Base-by-base conservation (phyloP, 1,139 yeast genomes). In the Debaryomycetaceae sp. region DNA sequence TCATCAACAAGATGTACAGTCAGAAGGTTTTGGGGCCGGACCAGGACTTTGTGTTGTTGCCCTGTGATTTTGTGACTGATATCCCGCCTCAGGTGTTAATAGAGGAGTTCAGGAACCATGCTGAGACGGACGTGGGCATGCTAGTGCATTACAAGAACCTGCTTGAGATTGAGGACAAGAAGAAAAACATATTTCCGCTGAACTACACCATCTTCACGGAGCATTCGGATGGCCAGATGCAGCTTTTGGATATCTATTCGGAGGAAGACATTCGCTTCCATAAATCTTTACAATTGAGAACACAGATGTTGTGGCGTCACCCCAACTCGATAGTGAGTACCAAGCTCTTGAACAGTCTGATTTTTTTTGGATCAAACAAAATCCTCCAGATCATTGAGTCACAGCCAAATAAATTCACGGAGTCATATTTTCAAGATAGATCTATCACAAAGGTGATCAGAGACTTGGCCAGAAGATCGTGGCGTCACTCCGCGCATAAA, bases 21-120 rank as follows among this genome's bases (percentile, higher is more conserved):
- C 63, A 41, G 54, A 63, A 42, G 58, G 68, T 41, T 51, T 63
- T 43, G 58, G 70, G 37, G 79, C 45, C 54, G n/a, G 50, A 46
- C 34, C 46, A 55, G 39, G 52, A 87, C 56, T 83, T 88, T 55
- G 87, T 89, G 16, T 62, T 92, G 32, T 65, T 94, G 45, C 97
- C 98, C 4, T 91, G 98, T 66, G 98, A 94, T 61, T 86, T 92
- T 54, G 72, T 92, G 37, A 88, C 98, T 5, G 91, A 91, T 59
- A 70, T 91, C 33, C 96, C 96, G 5, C 96, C 98, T 4, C 92
- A 86, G 53, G 84, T 84, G 17, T 70, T 94, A 33, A 80, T 91
- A 39, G 96, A 92, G 57, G 85, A 85, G 34, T 91, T 83, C 58
- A 73, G 96, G 51, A 83, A 80, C 51, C 78, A 81, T 52, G 76